phyloP scores from a whole-genome alignment of 2,329 filamentous ascomycete genomes.

The Nemania diffusa region DNA sequence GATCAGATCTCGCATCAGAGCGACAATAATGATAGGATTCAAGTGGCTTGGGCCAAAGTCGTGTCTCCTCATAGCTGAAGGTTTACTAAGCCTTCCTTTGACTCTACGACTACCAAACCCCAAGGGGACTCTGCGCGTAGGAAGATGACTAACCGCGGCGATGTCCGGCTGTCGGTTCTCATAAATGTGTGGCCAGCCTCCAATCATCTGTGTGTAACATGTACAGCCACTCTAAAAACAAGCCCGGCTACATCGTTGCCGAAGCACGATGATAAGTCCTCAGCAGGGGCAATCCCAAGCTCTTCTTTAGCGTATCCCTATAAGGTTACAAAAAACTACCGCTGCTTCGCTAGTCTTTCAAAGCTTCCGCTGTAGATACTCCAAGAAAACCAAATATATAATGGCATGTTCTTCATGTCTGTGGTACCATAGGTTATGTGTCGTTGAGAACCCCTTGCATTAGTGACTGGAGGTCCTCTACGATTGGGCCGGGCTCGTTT shows the following conservation, averaged over 20 bases:
- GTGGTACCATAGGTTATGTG: background rate
- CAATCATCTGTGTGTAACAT: conserved; percentile 1
- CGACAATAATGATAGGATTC: background rate
- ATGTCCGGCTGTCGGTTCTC: background rate
- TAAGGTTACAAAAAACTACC: background rate
- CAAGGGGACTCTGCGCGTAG: no score
- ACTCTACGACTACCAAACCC: background rate
- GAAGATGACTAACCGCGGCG: background rate
- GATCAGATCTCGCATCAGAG: background rate
- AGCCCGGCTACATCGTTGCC: background rate
- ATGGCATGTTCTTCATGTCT: background rate
- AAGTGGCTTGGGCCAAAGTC: background rate
- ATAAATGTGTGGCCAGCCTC: background rate
- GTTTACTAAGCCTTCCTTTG: background rate
- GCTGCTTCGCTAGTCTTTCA: background rate
- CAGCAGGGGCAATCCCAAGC: background rate
- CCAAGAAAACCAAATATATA: background rate
- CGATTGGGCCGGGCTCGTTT: background rate
- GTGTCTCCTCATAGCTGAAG: background rate
- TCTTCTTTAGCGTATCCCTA: background rate
- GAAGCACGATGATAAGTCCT: background rate
- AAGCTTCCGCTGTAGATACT: background rate
- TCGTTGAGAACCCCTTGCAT: background rate
- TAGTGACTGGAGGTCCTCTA: background rate
- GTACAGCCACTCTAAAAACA: background rate